These are phyloP conservation scores for Dianthus caryophyllus DNA, from an alignment of 148 eudicot genomes.

Conservation along the genomic window DNA sequence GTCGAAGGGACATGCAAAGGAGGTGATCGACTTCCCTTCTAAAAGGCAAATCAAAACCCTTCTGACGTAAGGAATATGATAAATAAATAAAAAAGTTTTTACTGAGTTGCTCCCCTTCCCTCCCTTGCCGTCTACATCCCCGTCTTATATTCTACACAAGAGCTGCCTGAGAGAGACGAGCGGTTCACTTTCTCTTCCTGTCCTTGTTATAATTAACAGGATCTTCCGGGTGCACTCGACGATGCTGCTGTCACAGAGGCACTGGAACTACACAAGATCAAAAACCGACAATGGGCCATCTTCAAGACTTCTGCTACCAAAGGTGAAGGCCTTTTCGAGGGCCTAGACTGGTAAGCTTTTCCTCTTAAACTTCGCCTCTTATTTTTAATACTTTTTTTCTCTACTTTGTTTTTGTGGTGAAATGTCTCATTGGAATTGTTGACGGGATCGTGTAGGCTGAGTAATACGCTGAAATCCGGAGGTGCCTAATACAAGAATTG, in stretches of 20 bases:
- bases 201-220: constrained; percentile 33
- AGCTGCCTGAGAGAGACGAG: neutral
- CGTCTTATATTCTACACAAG: no score
- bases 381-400: neutral
- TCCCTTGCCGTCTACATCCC: no score
- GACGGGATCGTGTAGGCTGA: constrained; percentile 54
- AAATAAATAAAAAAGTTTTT: no score
- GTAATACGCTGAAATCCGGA: constrained; percentile 85
- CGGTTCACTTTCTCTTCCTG: neutral
- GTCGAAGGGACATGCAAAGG: no score
- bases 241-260: constrained; percentile 96
- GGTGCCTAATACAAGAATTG: constrained; percentile 42
- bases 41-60: no score
- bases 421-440: constrained; percentile 6
- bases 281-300: constrained; percentile 93
- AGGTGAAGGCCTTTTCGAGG: constrained; percentile 98
- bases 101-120: no score
- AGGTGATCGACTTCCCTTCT: no score
- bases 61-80: no score
- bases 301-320: constrained; percentile 94
- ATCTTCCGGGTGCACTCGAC: constrained; percentile 97
- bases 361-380: neutral
- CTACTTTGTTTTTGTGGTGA: no score
- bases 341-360: constrained; percentile 82
- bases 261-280: constrained; percentile 92